Evolutionary conservation across 23 red algal species (phyloP).

Genomic region (Gracilariopsis chorda): DNA sequence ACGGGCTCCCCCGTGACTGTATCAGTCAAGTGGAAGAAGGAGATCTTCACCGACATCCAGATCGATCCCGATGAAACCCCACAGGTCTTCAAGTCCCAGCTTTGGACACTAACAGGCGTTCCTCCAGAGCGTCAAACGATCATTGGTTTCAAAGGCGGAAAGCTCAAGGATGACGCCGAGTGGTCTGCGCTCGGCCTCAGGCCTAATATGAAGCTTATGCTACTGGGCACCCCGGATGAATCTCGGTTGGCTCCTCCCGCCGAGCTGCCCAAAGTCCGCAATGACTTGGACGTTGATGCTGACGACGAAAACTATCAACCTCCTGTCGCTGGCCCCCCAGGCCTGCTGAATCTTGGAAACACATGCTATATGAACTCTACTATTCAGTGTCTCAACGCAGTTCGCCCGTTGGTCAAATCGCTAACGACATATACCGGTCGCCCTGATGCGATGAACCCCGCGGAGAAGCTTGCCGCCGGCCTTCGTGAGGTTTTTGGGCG

Average conservation of each 20-base stretch:
- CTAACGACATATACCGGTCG: slow-evolving; percentile 19
- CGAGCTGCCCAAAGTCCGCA: slow-evolving; percentile 20
- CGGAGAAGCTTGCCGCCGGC: slow-evolving; percentile 32
- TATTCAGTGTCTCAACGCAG: slow-evolving; percentile 74
- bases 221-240: slow-evolving; percentile 86
- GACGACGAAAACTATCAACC: neutral
- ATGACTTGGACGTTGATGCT: slow-evolving; percentile 55
- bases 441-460: slow-evolving; percentile 42
- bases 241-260: slow-evolving; percentile 29
- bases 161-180: slow-evolving; percentile 58
- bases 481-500: slow-evolving; percentile 49
- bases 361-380: slow-evolving; percentile 97
- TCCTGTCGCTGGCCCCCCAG: slow-evolving; percentile 31
- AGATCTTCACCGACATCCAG: slow-evolving; percentile 64
- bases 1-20: slow-evolving; percentile 12
- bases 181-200: slow-evolving; percentile 55
- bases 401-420: slow-evolving; percentile 55
- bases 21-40: slow-evolving; percentile 83
- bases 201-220: slow-evolving; percentile 68
- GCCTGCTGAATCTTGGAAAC: slow-evolving; percentile 91
- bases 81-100: slow-evolving; percentile 71
- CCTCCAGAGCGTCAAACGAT: slow-evolving; percentile 87
- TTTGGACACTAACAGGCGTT: slow-evolving; percentile 82
- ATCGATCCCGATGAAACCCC: slow-evolving; percentile 55
- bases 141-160: slow-evolving; percentile 82